phyloP scores from a whole-genome alignment of 257 asterid genomes.

The Plantago major region DNA sequence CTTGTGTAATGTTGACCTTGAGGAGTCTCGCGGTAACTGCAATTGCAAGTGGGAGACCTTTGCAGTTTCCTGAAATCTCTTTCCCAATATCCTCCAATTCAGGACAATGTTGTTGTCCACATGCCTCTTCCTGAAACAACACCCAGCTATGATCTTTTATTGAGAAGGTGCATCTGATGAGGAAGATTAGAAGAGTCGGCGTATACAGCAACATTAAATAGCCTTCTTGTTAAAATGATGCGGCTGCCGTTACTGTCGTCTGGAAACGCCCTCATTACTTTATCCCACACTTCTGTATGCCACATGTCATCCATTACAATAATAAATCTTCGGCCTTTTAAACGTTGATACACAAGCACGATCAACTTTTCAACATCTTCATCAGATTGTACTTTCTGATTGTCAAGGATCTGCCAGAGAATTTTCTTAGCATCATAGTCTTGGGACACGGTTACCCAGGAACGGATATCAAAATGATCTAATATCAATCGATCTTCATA shows the following conservation, averaged over 20 bases:
- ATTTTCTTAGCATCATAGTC: neutral
- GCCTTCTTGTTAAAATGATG: constrained; percentile 2
- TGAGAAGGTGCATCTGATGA: constrained; percentile 5
- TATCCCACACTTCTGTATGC: neutral
- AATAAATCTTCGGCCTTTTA: neutral
- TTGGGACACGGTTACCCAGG: neutral
- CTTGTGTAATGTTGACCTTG: neutral
- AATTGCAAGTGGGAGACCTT: constrained; percentile 27
- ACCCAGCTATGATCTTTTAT: neutral
- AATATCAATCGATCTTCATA: neutral
- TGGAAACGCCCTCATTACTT: neutral
- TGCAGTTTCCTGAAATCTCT: constrained; percentile 10
- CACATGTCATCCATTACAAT: constrained; percentile 2
- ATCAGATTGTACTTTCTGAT: neutral
- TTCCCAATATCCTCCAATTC: constrained; percentile 9
- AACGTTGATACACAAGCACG: neutral
- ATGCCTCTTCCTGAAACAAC: neutral
- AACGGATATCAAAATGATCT: neutral
- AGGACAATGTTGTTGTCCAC: neutral
- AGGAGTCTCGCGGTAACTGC: constrained; percentile 18
- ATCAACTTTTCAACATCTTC: neutral
- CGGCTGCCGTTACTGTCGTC: neutral
- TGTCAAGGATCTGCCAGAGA: neutral
- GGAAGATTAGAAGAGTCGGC: neutral
- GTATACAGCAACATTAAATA: neutral